phyloP scores from a whole-genome alignment of 2,329 filamentous ascomycete species.

The Sporothrix euskadiensis region DNA sequence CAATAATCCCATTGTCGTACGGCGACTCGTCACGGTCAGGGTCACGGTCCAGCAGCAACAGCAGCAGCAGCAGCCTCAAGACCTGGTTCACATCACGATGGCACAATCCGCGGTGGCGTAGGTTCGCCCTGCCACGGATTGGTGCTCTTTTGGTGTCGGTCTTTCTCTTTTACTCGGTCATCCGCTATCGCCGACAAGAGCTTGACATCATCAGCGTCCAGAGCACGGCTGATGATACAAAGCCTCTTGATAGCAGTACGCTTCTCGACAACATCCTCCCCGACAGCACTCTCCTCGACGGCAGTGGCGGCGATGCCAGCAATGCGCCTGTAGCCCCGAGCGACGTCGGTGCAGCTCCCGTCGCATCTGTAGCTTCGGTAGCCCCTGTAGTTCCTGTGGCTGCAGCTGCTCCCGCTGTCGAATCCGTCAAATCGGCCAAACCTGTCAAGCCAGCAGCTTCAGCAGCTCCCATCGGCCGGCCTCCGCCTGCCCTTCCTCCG shows the following conservation, averaged over 20 bases:
- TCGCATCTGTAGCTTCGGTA: no score
- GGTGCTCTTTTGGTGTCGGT: neutral
- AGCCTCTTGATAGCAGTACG: neutral
- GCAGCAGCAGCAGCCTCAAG: neutral
- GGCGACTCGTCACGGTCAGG: neutral
- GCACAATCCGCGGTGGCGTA: constrained; percentile 3
- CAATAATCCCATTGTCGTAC: neutral
- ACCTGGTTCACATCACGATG: neutral
- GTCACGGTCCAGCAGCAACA: neutral
- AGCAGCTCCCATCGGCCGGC: neutral
- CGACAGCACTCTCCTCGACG: neutral
- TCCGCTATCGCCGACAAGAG: neutral
- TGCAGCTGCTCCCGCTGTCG: neutral
- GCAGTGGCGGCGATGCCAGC: neutral
- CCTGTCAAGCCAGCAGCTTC: no score
- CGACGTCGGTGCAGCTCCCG: neutral
- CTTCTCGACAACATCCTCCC: neutral
- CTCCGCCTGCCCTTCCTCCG: neutral
- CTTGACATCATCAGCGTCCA: neutral
- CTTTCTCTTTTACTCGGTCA: neutral
- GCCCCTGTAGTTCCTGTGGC: no score
- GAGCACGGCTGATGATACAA: neutral
- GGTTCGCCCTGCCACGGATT: neutral
- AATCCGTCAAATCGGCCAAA: no score
- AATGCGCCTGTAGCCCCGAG: neutral